These are phyloP conservation scores for Stenocarpella maydis DNA, from an alignment of 2,329 filamentous ascomycete genomes.

Conservation along the genomic window DNA sequence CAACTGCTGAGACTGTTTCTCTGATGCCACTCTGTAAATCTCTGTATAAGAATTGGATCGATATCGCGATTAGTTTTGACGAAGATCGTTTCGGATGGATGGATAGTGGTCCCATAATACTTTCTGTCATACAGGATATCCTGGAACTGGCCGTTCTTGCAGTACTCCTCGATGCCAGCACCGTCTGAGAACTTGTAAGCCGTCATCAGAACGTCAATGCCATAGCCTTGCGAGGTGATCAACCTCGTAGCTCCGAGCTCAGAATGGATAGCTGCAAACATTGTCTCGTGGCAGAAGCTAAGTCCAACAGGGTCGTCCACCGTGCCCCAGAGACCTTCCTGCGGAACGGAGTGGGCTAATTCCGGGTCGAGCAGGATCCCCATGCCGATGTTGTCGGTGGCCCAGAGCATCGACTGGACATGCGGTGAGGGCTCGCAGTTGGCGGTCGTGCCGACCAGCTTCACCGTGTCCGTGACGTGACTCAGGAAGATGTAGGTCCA, in stretches of 20 bases:
- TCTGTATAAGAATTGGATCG: neutral
- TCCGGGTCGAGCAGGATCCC: constrained; percentile 42
- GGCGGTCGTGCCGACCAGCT: constrained; percentile 46
- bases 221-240: constrained; percentile 41
- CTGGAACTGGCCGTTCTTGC: constrained; percentile 9
- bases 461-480: constrained; percentile 41
- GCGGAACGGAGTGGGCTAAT: constrained; percentile 34
- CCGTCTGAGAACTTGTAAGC: neutral
- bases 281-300: constrained; percentile 32
- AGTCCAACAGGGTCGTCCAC: constrained; percentile 36
- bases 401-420: constrained; percentile 46
- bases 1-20: neutral
- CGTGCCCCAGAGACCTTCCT: constrained; percentile 37
- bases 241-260: constrained; percentile 41
- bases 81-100: constrained; percentile 25
- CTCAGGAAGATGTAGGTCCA: constrained; percentile 46
- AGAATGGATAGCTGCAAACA: constrained; percentile 38
- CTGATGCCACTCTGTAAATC: constrained; percentile 23
- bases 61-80: constrained; percentile 24
- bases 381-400: constrained; percentile 46
- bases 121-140: constrained; percentile 7
- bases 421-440: constrained; percentile 44
- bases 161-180: neutral
- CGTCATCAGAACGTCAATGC: constrained; percentile 42
- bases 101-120: constrained; percentile 23